Base-by-base conservation (phyloP, 2,329 filamentous ascomycete genomes). In the Colletotrichum camelliae region DNA sequence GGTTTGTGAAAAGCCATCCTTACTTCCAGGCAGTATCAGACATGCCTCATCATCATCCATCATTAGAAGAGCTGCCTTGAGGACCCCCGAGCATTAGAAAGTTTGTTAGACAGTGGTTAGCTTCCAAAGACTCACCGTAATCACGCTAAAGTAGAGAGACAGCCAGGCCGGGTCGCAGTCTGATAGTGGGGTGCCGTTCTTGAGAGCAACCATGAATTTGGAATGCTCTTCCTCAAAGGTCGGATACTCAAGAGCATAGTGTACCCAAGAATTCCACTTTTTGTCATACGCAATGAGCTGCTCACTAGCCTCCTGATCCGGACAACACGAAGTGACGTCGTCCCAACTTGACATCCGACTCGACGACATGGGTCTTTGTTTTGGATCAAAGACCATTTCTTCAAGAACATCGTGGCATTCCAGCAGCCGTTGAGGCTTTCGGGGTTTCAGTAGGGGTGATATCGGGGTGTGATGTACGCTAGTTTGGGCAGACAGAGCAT, bases 291-390 rank as follows among this genome's bases (percentile, higher is more conserved):
- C 72, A 13, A 77, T 33, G 15, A 77, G 72, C 21, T 43, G 60
- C 27, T 71, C 52, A 57, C 67, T 77, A 2, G 61, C 12, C 12
- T n/a, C 18, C 29, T 93, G 67, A 27, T 21, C 12, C 7, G 55
- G 55, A 29, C 29, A 21, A 52, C 43, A 52, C 43, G 10, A 12
- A 8, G 31, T 29, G 35, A 69, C 43, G 24, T 58, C 31, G 4
- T 31, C 33, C 67, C 67, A 69, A 10, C 21, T 24, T 8, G 16
- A 24, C 7, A 39, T 69, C 27, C 33, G 15, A 7, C 8, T 10
- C 24, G 24, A 60, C 10, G 21, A 16, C 7, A 13, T 39, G 15
- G 55, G 16, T 24, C 24, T 16, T 9, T 13, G 15, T 16, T 21
- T 15, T 4, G 66, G 12, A 9, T 69, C 48, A 55, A 67, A 67